Evolutionary conservation across 2,329 filamentous ascomycete species (phyloP).

Genomic region (Venturia asperata): DNA sequence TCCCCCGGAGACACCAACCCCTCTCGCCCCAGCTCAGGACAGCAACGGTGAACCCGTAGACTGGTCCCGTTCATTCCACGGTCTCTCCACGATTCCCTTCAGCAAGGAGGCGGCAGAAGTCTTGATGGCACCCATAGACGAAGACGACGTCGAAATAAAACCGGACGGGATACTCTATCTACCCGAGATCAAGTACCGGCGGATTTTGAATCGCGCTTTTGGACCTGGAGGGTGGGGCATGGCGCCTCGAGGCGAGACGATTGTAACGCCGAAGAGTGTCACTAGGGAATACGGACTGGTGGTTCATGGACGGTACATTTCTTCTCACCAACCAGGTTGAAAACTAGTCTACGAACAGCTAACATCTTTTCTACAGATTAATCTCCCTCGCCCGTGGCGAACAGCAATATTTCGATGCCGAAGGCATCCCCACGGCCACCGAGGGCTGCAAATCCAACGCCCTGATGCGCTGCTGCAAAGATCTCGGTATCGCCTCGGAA

Average conservation of each 20-base stretch:
- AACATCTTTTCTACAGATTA: slow-evolving; percentile 49
- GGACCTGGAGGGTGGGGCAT: slow-evolving; percentile 94
- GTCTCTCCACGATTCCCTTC: slow-evolving; percentile 65
- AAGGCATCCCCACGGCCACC: slow-evolving; percentile 86
- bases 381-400: slow-evolving; percentile 90
- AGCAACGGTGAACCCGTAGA: slow-evolving; percentile 53
- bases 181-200: slow-evolving; percentile 94
- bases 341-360: not conserved
- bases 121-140: slow-evolving; percentile 59
- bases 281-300: slow-evolving; percentile 93
- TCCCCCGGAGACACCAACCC: slow-evolving; percentile 33
- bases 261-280: slow-evolving; percentile 70
- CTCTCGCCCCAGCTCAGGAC: slow-evolving; percentile 42
- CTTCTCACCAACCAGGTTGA: slow-evolving; percentile 7
- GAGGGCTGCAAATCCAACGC: slow-evolving; percentile 98
- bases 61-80: slow-evolving; percentile 80
- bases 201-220: slow-evolving; percentile 84
- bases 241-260: slow-evolving; percentile 76
- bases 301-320: slow-evolving; percentile 69
- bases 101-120: slow-evolving; percentile 60
- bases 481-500: slow-evolving; percentile 88
- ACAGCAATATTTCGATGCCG: slow-evolving; percentile 84
- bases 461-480: slow-evolving; percentile 96
- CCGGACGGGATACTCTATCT: slow-evolving; percentile 94
- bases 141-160: slow-evolving; percentile 88